Conservation (phyloP, 2,329 filamentous ascomycete genomes). For the Cadophora gregata region DNA sequence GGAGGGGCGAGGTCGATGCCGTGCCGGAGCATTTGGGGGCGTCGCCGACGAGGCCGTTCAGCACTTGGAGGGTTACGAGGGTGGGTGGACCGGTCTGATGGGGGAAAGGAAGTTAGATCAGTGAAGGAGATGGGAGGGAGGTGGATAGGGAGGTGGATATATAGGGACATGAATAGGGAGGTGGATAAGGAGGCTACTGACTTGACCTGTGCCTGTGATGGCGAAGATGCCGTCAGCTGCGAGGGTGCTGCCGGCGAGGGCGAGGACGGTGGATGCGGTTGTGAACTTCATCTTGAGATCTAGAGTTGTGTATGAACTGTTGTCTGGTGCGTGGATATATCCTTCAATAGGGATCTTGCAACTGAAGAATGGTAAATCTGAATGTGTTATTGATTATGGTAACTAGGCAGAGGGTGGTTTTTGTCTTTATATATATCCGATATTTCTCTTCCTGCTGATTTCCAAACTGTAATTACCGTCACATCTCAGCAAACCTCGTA, state of each 20-base stretch:
- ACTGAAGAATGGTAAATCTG: not conserved
- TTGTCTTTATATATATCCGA: too few species aligned
- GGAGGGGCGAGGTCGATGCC: not conserved
- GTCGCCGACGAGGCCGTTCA: conserved; percentile 27
- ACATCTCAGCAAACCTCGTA: too few species aligned
- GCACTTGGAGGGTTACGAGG: conserved; percentile 23
- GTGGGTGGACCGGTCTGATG: not conserved
- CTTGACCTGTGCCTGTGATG: conserved; percentile 16
- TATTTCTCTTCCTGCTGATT: too few species aligned
- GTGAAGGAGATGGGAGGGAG: conserved; percentile 21
- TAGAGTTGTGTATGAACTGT: not conserved
- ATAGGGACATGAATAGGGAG: too few species aligned
- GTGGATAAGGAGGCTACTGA: not conserved
- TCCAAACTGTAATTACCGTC: too few species aligned
- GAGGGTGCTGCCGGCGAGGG: conserved; percentile 18
- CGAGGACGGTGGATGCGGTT: conserved; percentile 23
- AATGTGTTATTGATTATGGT: too few species aligned
- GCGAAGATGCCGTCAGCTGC: conserved; percentile 26
- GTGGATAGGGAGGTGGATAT: not conserved
- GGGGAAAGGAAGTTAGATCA: conserved; percentile 26
- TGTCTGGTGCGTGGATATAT: not conserved
- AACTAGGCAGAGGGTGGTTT: too few species aligned
- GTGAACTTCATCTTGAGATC: conserved; percentile 29
- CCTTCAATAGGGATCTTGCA: not conserved
- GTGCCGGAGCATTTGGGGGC: conserved; percentile 23